Evolutionary conservation across 2,329 filamentous ascomycete species (phyloP).

Genomic region (Fusarium chlamydosporum): DNA sequence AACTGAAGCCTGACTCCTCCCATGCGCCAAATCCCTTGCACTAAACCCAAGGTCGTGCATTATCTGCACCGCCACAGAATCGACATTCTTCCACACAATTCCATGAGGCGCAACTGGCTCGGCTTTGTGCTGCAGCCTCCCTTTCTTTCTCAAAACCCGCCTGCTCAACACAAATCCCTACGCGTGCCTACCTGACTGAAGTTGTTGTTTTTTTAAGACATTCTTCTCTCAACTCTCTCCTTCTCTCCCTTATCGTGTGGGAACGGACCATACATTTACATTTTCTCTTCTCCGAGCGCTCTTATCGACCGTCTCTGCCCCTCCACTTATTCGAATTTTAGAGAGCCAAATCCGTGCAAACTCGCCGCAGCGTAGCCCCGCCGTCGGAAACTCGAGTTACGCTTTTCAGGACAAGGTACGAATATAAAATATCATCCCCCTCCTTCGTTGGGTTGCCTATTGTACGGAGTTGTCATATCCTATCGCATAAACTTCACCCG

Average conservation of each 20-base stretch:
- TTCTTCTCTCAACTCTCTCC: conserved; percentile 12
- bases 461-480: background rate
- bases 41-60: conserved; percentile 48
- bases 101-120: conserved; percentile 58
- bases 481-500: background rate
- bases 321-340: conserved; percentile 48
- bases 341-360: conserved; percentile 43
- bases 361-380: conserved; percentile 49
- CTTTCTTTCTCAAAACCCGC: conserved; percentile 51
- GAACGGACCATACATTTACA: conserved; percentile 7
- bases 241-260: conserved; percentile 29
- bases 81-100: conserved; percentile 60
- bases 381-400: conserved; percentile 48
- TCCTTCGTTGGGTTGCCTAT: background rate
- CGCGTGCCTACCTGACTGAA: conserved; percentile 39
- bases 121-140: conserved; percentile 52
- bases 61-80: conserved; percentile 58
- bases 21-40: conserved; percentile 18
- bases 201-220: conserved; percentile 43
- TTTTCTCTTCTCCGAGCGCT: conserved; percentile 20
- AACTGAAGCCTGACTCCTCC: conserved; percentile 17
- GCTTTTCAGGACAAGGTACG: conserved; percentile 49
- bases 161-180: conserved; percentile 44
- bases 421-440: conserved; percentile 14
- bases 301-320: conserved; percentile 16